Evolutionary conservation across 2,329 filamentous ascomycete genomes (phyloP), one percentile per base, ranked within the genome.

Genomic region (Camptophora hylomeconis): DNA sequence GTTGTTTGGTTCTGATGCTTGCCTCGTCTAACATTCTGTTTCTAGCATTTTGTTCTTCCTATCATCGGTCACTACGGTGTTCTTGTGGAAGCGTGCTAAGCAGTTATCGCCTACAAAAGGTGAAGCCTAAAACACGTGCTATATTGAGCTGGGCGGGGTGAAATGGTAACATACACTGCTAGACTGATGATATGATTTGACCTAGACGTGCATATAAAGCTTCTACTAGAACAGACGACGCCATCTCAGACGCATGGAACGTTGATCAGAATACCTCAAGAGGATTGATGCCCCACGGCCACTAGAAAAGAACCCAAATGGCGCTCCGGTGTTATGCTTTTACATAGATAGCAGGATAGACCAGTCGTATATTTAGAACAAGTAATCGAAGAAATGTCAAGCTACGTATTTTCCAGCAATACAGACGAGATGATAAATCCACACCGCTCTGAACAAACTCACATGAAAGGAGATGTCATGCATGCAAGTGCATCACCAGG

Each of bases 41-140:
- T 14, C 2, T 26, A 64, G 75, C 51, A 68, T 80, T 23, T 57
- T 82, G 19, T 81, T 80, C 46, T 65, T 70, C 37, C 65, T 80
- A 35, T 76, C 72, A 2, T 57, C 63, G 24, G 53, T 76, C 27
- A 63, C 69, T 24, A 67, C 63, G 17, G 53, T 61, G 31, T 71
- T 72, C 41, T 58, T 82, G 20, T 80, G 74, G 70, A 65, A 69
- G 38, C 65, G 69, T 43, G 58, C 65, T 46, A 69, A 69, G 54
- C 41, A 45, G 8, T 45, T 53, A 4, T 38, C 48, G 3, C 50
- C 55, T 31, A 67, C 69, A 50, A 61, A 70, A 33, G 41, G 64
- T 23, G 66, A 67, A 44, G 51, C 47, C 21, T 67, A 60, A 46
- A 26, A 5, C 15, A 12, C 13, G 18, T 20, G n/a, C 10, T 16